A percentile compares a stretch with the other conserved stretches of the same genome.
Conservation (phyloP, 345 rosid species). For the Dipteronia sinensis region DNA sequence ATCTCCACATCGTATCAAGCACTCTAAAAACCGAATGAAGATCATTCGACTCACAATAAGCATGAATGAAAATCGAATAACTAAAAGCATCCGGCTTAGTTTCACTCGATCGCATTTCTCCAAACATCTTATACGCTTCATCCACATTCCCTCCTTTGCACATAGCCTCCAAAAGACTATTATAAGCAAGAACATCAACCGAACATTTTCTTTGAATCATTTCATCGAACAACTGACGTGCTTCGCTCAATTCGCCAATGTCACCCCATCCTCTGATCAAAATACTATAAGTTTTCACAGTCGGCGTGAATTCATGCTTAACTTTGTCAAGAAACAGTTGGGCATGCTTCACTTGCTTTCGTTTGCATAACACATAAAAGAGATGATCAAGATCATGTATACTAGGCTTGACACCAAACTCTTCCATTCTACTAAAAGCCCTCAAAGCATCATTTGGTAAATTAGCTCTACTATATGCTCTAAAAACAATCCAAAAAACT, state of each 20-base stretch:
- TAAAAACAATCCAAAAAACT: slow-evolving; percentile 72
- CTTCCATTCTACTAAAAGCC: slow-evolving; percentile 74
- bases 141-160: slow-evolving; percentile 66
- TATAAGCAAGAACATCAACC: slow-evolving; percentile 65
- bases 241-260: slow-evolving; percentile 41
- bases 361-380: slow-evolving; percentile 62
- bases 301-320: slow-evolving; percentile 42
- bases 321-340: slow-evolving; percentile 50
- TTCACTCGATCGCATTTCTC: slow-evolving; percentile 57
- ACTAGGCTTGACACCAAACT: slow-evolving; percentile 72
- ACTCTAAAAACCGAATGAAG: slow-evolving; percentile 67
- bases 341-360: slow-evolving; percentile 63
- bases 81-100: slow-evolving; percentile 64
- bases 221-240: slow-evolving; percentile 79
- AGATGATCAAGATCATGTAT: slow-evolving; percentile 67
- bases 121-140: slow-evolving; percentile 63
- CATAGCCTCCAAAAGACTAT: slow-evolving; percentile 67
- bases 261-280: slow-evolving; percentile 64
- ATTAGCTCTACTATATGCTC: slow-evolving; percentile 71
- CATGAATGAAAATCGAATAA: slow-evolving; percentile 64
- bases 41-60: slow-evolving; percentile 62
- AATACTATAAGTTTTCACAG: slow-evolving; percentile 65
- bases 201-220: slow-evolving; percentile 43
- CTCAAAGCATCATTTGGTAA: slow-evolving; percentile 72
- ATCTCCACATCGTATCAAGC: slow-evolving; percentile 73